A percentile compares a stretch with the other conserved stretches of the same genome.
These are phyloP conservation scores for Dactylellina sp. DNA, from an alignment of 2,329 filamentous ascomycete species.

Conservation along the genomic window DNA sequence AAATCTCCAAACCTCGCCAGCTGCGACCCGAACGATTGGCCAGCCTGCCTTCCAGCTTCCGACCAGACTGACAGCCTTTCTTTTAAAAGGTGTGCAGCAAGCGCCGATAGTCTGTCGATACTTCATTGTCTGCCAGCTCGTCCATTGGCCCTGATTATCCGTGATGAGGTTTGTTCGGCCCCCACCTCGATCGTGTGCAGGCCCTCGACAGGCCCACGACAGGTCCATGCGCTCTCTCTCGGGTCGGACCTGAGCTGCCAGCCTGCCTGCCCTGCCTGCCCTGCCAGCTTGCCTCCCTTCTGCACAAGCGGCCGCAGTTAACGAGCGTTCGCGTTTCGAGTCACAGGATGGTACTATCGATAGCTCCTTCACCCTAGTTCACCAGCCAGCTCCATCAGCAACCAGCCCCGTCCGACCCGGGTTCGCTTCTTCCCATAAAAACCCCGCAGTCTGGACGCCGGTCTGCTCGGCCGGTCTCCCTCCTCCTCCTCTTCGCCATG, in stretches of 20 bases:
- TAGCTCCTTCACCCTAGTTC: no score
- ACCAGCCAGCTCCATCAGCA: no score
- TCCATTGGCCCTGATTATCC: background rate
- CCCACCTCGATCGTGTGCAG: background rate
- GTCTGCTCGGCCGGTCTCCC: background rate
- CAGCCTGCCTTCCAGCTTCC: background rate
- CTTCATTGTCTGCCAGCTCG: no score
- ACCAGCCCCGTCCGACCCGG: no score
- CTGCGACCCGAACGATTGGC: background rate
- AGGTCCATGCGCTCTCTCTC: background rate
- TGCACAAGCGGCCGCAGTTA: background rate
- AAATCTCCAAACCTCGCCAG: conserved; percentile 18
- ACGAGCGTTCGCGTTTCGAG: no score
- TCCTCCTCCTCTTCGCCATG: conserved; percentile 11
- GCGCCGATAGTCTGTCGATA: background rate
- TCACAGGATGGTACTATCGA: background rate
- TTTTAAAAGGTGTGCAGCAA: conserved; percentile 1
- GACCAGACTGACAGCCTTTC: background rate
- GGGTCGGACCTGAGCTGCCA: background rate
- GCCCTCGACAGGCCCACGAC: no score
- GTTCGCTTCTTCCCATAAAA: background rate
- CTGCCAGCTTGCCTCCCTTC: no score
- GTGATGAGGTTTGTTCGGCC: conserved; percentile 2
- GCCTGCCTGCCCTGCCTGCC: no score
- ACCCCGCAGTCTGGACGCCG: background rate